Evolutionary conservation across 306 rosid genomes (phyloP).

Genomic region (Citrullus colocynthis): DNA sequence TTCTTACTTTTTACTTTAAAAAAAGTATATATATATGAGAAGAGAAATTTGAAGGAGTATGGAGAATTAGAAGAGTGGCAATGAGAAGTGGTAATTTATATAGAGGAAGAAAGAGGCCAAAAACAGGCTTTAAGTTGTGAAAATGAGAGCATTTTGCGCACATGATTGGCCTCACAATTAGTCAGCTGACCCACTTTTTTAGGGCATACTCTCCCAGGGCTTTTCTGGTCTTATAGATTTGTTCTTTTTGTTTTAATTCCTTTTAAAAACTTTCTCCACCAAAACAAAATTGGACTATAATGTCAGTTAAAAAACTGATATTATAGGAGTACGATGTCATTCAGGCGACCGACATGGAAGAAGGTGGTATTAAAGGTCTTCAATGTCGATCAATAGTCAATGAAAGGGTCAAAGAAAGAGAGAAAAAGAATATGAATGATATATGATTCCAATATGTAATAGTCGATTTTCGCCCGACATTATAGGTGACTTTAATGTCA

Average conservation of each 20-base stretch:
- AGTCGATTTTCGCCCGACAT: too few relatives aligned
- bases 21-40: not conserved
- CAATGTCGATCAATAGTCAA: too few relatives aligned
- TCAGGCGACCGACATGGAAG: too few relatives aligned
- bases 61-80: not conserved
- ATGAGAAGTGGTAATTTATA: not conserved
- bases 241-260: not conserved
- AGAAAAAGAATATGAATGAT: too few relatives aligned
- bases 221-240: not conserved
- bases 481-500: too few relatives aligned
- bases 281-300: too few relatives aligned
- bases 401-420: too few relatives aligned
- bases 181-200: slow-evolving; percentile 23
- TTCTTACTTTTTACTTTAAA: not conserved
- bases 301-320: too few relatives aligned
- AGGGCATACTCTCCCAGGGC: not conserved
- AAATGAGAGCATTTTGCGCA: slow-evolving; percentile 19
- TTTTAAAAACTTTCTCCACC: not conserved
- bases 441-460: too few relatives aligned
- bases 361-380: too few relatives aligned
- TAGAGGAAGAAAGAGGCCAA: not conserved
- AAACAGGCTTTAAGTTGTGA: not conserved
- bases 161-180: slow-evolving; percentile 13
- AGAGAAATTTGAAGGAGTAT: not conserved
- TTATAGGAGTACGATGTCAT: too few relatives aligned